phyloP scores from a whole-genome alignment of 2,329 filamentous ascomycete genomes.

The Didymellaceae sp. region DNA sequence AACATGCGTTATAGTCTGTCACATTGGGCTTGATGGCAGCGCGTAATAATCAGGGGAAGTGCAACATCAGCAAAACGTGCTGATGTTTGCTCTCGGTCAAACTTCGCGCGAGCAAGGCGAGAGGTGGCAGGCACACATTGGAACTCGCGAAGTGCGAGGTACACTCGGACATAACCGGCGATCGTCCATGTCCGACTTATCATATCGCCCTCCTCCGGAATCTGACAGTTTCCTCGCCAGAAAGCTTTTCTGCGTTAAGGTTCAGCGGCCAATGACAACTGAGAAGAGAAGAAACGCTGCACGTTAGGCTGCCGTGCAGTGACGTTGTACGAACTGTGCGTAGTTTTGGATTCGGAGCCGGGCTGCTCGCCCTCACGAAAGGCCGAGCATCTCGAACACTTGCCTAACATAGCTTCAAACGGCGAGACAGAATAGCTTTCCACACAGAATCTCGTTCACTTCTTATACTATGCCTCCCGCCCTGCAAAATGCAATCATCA shows the following conservation, averaged over 20 bases:
- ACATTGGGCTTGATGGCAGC: too few species aligned
- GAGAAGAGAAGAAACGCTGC: background rate
- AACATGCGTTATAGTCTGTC: too few species aligned
- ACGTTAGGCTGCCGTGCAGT: background rate
- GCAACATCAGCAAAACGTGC: too few species aligned
- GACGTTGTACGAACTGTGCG: conserved; percentile 10
- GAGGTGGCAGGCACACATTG: too few species aligned
- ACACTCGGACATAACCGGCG: conserved; percentile 15
- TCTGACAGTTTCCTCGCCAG: conserved; percentile 1
- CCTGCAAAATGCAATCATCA: background rate
- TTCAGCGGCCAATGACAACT: background rate
- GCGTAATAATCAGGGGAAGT: too few species aligned
- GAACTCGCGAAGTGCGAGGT: background rate
- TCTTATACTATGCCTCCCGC: conserved; percentile 1
- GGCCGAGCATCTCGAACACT: conserved; percentile 12
- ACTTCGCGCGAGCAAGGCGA: background rate
- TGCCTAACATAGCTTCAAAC: conserved; percentile 3
- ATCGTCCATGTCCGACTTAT: conserved; percentile 12
- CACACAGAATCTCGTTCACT: background rate
- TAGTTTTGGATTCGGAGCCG: conserved; percentile 3
- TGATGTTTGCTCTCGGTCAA: too few species aligned
- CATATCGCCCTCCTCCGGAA: background rate
- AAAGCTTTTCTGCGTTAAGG: conserved; percentile 6
- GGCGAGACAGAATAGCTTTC: background rate
- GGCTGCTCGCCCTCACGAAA: conserved; percentile 9